Percentiles rank a stretch among this genome's conserved stretches.
Conservation (phyloP, 306 rosid species). For the Prunus armeniaca region DNA sequence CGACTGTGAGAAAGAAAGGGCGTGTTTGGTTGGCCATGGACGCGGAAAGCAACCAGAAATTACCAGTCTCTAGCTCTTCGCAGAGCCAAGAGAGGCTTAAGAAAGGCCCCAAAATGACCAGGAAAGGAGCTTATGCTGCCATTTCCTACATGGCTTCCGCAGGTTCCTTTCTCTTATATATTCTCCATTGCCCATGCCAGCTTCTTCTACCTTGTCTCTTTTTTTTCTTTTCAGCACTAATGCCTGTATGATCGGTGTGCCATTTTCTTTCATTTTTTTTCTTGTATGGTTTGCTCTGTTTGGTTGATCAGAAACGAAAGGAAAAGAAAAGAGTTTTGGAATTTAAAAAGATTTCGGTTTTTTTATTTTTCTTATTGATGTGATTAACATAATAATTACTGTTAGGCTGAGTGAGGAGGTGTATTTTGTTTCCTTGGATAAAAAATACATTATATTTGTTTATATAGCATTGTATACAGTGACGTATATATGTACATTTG, state of each 20-base stretch:
- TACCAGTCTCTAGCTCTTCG: slow-evolving; percentile 30
- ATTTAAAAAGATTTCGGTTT: neutral
- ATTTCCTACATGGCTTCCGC: slow-evolving; percentile 67
- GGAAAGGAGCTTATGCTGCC: slow-evolving; percentile 62
- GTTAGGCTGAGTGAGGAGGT: neutral
- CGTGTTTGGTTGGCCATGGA: slow-evolving; percentile 28
- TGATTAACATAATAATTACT: neutral
- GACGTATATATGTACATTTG: neutral
- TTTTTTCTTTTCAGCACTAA: neutral
- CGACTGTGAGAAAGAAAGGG: neutral
- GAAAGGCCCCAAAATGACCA: slow-evolving; percentile 46
- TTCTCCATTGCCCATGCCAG: neutral
- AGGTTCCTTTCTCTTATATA: slow-evolving; percentile 31
- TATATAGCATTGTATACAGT: neutral
- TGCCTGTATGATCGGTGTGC: neutral
- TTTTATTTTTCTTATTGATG: neutral
- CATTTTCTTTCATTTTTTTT: neutral
- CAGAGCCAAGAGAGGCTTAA: slow-evolving; percentile 17
- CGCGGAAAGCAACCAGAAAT: slow-evolving; percentile 22
- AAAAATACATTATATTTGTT: neutral
- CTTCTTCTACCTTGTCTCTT: neutral
- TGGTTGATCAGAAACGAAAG: slow-evolving; percentile 3
- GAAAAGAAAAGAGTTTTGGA: neutral
- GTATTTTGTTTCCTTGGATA: neutral
- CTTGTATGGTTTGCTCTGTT: neutral